Base-by-base conservation (phyloP, 768 basidiomycete genomes). In the Pleurotus cornucopiae region DNA sequence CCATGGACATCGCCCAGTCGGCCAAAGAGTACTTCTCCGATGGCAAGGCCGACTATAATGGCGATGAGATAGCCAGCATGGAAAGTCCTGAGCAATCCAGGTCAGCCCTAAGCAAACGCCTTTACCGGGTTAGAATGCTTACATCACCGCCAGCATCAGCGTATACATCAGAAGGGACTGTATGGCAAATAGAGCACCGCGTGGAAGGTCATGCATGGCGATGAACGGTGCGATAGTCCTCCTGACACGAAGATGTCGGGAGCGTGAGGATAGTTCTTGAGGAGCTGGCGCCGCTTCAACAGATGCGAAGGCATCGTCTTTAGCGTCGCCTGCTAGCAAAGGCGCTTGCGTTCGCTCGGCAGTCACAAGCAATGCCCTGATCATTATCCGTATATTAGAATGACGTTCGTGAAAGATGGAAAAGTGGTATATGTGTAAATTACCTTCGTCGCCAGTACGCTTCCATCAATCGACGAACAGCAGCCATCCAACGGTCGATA, bases 141-240 rank as follows among this genome's bases (percentile, higher is more conserved):
- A 91, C 90, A 93, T 92, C 63, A 90, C 77, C 6, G 81, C 83
- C 66, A 93, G 68, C 93, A 96, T 95, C 56, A 95, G 78, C 4
- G 76, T 61, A 61, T 91, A 95, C 21, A 71, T 72, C 18, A 94
- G 63, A 18, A 83, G 68, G 41, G 83, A 75, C 57, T 92, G 89
- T 16, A 84, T 56, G 6, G 80, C 80, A 59, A 85, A 82, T 41
- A 91, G 62, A 2, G 79, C 64, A 1, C 91, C 91, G 38, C 93
- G 82, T 1, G 83, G 78, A 5, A 90, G 61, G 67, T 95, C 94
- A 59, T 88, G 83, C 14, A 75, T 70, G 21, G 75, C 68, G 23
- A 82, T 75, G 71, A 94, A 95, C 0, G 90, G 88, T 1, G 84
- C 72, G 7, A 78, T 67, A 21, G 71, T 75, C 45, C 79, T 77